These are phyloP conservation scores for Fusarium tupiense DNA, from an alignment of 2,329 filamentous ascomycete genomes.

Conservation along the genomic window DNA sequence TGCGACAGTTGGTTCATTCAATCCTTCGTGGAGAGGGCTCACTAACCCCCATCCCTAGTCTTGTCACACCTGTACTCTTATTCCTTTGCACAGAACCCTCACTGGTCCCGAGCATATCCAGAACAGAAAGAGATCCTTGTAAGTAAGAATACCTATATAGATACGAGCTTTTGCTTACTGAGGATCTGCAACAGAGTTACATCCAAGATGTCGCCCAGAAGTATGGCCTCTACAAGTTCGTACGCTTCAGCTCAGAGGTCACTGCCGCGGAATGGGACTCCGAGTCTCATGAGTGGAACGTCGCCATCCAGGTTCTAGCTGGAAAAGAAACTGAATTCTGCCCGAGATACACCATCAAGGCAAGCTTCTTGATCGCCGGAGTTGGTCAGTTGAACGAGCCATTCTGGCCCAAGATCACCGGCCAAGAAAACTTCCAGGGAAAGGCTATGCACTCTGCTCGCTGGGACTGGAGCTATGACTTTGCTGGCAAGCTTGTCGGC, in stretches of 20 bases:
- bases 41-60: neutral
- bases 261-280: neutral
- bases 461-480: neutral
- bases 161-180: neutral
- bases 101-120: neutral
- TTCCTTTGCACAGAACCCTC: neutral
- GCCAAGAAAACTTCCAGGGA: neutral
- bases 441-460: neutral
- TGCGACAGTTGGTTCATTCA: neutral
- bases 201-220: neutral
- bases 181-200: neutral
- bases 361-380: neutral
- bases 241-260: neutral
- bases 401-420: neutral
- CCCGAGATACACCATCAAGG: accelerated
- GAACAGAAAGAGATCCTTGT: neutral
- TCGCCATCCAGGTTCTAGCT: neutral
- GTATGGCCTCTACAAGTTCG: neutral
- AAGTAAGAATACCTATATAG: too few species aligned
- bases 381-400: neutral
- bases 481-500: neutral
- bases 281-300: neutral
- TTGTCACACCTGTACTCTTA: neutral
- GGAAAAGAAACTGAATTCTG: neutral
- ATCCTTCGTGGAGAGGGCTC: accelerated